Evolutionary conservation across 2,329 filamentous ascomycete genomes (phyloP).

Genomic region (Aureobasidium sp.): DNA sequence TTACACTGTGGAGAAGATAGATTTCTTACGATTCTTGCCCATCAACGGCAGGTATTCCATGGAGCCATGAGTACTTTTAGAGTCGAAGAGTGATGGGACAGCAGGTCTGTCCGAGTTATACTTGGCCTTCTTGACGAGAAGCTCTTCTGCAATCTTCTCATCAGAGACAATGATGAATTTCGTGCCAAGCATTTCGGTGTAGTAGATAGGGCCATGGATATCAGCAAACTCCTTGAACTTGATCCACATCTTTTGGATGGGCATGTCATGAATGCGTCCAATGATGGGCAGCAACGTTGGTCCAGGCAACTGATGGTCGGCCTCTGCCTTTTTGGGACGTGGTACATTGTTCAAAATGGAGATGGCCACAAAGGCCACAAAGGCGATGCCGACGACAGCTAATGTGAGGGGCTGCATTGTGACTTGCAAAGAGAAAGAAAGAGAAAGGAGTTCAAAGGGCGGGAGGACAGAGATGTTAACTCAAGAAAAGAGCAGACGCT

Average conservation of each 20-base stretch:
- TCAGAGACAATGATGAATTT: slow-evolving; percentile 46
- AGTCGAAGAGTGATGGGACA: slow-evolving; percentile 47
- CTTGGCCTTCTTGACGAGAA: slow-evolving; percentile 47
- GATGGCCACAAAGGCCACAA: slow-evolving; percentile 32
- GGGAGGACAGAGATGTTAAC: slow-evolving; percentile 14
- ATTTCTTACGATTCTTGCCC: slow-evolving; percentile 47
- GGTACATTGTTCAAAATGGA: slow-evolving; percentile 30
- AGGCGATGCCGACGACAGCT: slow-evolving; percentile 31
- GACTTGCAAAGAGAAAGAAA: background rate
- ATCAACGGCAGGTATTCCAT: slow-evolving; percentile 52
- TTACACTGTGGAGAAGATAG: background rate
- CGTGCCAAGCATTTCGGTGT: slow-evolving; percentile 32
- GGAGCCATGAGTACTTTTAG: slow-evolving; percentile 48
- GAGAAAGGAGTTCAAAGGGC: background rate
- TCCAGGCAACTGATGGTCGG: slow-evolving; percentile 34
- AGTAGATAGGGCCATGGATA: slow-evolving; percentile 29
- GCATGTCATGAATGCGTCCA: slow-evolving; percentile 41
- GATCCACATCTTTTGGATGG: slow-evolving; percentile 46
- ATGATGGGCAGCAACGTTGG: slow-evolving; percentile 33
- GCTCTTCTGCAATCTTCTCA: slow-evolving; percentile 47
- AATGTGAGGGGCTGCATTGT: slow-evolving; percentile 38
- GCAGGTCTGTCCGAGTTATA: slow-evolving; percentile 46
- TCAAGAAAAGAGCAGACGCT: background rate
- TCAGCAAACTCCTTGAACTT: slow-evolving; percentile 43
- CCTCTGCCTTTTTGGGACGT: slow-evolving; percentile 31